These are phyloP conservation scores for Russula ochroleuca DNA, from an alignment of 768 basidiomycete species.

Conservation along the genomic window DNA sequence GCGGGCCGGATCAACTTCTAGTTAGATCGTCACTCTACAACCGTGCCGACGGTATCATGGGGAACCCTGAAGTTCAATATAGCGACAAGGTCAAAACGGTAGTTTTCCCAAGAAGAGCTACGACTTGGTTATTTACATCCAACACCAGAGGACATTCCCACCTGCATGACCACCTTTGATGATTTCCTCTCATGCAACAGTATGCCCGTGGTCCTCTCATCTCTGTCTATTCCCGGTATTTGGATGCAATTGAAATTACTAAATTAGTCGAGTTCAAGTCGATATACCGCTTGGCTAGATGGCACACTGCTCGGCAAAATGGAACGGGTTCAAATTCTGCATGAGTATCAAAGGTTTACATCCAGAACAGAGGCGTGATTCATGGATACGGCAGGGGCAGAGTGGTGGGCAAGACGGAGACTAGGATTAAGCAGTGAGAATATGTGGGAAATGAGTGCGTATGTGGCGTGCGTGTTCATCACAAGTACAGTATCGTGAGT, in stretches of 20 bases:
- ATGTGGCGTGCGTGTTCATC: conserved; percentile 33
- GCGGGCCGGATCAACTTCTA: neutral
- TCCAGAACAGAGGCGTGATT: conserved; percentile 69
- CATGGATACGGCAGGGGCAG: conserved; percentile 85
- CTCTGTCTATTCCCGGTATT: neutral
- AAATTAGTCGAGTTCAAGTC: conserved; percentile 61
- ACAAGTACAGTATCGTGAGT: too few species aligned
- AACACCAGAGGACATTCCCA: conserved; percentile 72
- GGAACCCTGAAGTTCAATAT: neutral
- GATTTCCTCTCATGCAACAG: conserved; percentile 69
- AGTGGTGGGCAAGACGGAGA: conserved; percentile 89
- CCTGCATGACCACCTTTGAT: conserved; percentile 74
- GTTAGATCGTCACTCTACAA: neutral
- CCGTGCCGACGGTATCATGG: neutral
- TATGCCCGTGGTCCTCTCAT: conserved; percentile 31
- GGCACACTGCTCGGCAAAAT: conserved; percentile 66
- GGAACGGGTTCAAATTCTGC: conserved; percentile 95
- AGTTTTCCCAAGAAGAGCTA: conserved; percentile 63
- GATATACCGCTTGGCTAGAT: conserved; percentile 79
- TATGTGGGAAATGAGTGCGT: conserved; percentile 89
- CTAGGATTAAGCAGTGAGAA: conserved; percentile 84
- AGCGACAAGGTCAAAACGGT: conserved; percentile 46
- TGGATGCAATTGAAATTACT: conserved; percentile 33
- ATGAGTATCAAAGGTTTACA: conserved; percentile 74
- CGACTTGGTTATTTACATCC: conserved; percentile 66